These are phyloP conservation scores for Chaetomium tenue DNA, from an alignment of 495 filamentous ascomycete genomes.

Conservation along the genomic window DNA sequence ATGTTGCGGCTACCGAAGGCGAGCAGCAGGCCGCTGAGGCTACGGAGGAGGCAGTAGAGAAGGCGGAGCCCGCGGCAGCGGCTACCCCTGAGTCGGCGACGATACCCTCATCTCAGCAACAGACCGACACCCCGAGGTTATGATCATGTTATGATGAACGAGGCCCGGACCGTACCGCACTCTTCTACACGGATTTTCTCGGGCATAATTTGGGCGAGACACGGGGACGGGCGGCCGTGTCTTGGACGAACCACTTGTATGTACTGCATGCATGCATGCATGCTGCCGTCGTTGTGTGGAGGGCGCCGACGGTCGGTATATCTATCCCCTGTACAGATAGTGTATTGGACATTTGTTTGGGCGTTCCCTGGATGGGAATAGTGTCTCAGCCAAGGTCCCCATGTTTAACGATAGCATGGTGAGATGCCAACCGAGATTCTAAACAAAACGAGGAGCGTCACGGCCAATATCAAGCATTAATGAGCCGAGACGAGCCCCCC, in stretches of 20 bases:
- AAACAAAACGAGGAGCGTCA: constrained; percentile 2
- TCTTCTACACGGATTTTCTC: background rate
- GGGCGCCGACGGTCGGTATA: background rate
- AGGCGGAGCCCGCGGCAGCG: constrained; percentile 11
- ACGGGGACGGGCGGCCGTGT: background rate
- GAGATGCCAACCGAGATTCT: constrained; percentile 7
- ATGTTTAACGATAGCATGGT: background rate
- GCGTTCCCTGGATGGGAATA: background rate
- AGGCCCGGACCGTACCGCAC: background rate
- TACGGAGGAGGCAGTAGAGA: constrained; percentile 10
- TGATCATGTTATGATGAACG: constrained; percentile 30
- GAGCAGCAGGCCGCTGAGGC: constrained; percentile 13
- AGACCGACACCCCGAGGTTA: constrained; percentile 28
- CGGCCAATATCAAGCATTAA: constrained; percentile 25
- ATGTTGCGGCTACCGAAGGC: constrained; percentile 14
- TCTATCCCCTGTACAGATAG: constrained; percentile 30
- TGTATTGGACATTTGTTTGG: constrained; percentile 24
- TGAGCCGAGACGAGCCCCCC: constrained; percentile 30
- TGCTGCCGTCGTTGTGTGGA: background rate
- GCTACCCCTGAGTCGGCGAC: constrained; percentile 19
- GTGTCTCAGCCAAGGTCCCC: constrained; percentile 1
- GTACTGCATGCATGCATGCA: too few relatives aligned
- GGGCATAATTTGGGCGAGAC: background rate
- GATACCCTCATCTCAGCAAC: constrained; percentile 24
- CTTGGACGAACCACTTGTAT: too few relatives aligned